phyloP scores from a whole-genome alignment of 176 grass and related monocot species.

The Chrysopogon serrulatus region DNA sequence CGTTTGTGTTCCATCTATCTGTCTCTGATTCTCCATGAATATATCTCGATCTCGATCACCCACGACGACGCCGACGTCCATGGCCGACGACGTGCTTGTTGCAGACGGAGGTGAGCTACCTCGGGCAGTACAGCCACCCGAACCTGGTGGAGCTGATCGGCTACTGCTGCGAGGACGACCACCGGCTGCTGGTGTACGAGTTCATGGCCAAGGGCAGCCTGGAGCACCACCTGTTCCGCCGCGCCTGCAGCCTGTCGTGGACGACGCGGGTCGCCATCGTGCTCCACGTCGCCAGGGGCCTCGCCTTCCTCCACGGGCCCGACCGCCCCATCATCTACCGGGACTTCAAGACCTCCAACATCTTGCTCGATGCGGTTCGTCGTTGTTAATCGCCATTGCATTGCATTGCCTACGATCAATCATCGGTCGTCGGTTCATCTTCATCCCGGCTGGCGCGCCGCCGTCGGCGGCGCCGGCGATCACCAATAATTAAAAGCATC shows the following conservation, averaged over 20 bases:
- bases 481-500: background rate
- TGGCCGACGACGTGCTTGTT: background rate
- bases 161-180: constrained; percentile 80
- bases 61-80: no score
- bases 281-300: constrained; percentile 49
- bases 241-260: constrained; percentile 54
- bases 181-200: constrained; percentile 80
- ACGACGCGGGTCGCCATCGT: constrained; percentile 47
- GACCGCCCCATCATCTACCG: constrained; percentile 69
- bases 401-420: no score
- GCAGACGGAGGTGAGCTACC: constrained; percentile 77
- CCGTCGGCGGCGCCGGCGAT: background rate
- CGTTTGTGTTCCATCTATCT: no score
- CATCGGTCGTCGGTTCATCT: no score
- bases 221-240: constrained; percentile 77
- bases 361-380: constrained; percentile 62
- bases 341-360: constrained; percentile 88
- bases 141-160: constrained; percentile 75
- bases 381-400: background rate
- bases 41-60: no score
- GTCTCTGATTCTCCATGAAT: no score
- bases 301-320: constrained; percentile 74
- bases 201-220: constrained; percentile 82
- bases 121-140: constrained; percentile 60
- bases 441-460: no score